Conservation (phyloP, 2,329 filamentous ascomycete species). For the Chaetoscypha palmicola region DNA sequence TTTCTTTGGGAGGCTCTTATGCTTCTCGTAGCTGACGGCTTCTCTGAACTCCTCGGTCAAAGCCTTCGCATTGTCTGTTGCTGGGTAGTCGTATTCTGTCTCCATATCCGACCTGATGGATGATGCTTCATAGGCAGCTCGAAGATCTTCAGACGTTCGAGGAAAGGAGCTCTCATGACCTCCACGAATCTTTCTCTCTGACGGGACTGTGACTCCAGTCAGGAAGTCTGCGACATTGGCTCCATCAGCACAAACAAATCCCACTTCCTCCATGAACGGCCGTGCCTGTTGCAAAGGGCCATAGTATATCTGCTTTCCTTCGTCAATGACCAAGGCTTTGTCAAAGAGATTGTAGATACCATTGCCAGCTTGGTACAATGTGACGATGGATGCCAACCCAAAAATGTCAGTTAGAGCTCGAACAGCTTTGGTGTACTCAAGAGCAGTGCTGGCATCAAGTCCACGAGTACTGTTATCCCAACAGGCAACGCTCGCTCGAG, state of each 20-base stretch:
- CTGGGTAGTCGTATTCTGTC: conserved; percentile 50
- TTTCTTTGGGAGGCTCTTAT: conserved; percentile 43
- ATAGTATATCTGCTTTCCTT: conserved; percentile 60
- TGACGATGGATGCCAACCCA: conserved; percentile 54
- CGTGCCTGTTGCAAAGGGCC: conserved; percentile 51
- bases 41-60: conserved; percentile 45
- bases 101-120: conserved; percentile 44
- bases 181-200: conserved; percentile 55
- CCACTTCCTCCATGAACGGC: conserved; percentile 57
- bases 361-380: conserved; percentile 63
- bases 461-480: conserved; percentile 64
- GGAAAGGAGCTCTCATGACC: conserved; percentile 38
- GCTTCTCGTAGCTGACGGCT: conserved; percentile 46
- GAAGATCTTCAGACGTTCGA: conserved; percentile 39
- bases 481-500: conserved; percentile 43
- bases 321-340: conserved; percentile 61
- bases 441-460: conserved; percentile 60
- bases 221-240: conserved; percentile 60
- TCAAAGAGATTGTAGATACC: conserved; percentile 64
- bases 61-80: conserved; percentile 38
- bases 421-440: conserved; percentile 56
- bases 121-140: conserved; percentile 45
- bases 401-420: conserved; percentile 57
- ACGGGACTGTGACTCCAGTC: conserved; percentile 45
- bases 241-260: conserved; percentile 55